Percentiles rank a stretch among this genome's conserved stretches.
Conservation (phyloP, 1,139 yeast genomes). For the Geotrichum phurueaensis region DNA sequence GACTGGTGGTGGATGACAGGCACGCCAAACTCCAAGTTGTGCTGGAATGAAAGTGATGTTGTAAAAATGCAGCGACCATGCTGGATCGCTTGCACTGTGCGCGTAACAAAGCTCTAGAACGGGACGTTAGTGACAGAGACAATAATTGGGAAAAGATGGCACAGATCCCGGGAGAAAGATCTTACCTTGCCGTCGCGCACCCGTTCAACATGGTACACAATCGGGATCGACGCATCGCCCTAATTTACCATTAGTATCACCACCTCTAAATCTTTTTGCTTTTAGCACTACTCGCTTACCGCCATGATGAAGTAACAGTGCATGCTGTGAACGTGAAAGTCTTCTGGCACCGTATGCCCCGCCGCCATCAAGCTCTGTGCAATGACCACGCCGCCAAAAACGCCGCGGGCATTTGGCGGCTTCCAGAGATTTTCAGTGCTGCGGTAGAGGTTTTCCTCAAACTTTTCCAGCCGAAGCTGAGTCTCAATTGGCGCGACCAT, state of each 20-base stretch:
- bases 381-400: slow-evolving; percentile 73
- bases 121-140: background rate
- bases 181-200: slow-evolving; percentile 52
- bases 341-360: slow-evolving; percentile 41
- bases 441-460: slow-evolving; percentile 33
- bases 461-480: slow-evolving; percentile 29
- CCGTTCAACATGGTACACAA: slow-evolving; percentile 53
- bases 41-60: slow-evolving; percentile 49
- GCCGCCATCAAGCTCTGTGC: slow-evolving; percentile 70
- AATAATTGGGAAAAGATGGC: too few species aligned
- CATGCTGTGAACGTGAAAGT: slow-evolving; percentile 45
- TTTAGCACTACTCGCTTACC: slow-evolving; percentile 15
- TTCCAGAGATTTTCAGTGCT: slow-evolving; percentile 36
- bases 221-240: slow-evolving; percentile 47
- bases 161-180: background rate
- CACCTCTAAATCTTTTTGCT: background rate
- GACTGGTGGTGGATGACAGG: slow-evolving; percentile 23
- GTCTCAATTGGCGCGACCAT: slow-evolving; percentile 24
- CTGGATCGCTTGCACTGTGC: slow-evolving; percentile 54
- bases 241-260: slow-evolving; percentile 32
- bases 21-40: slow-evolving; percentile 4
- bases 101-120: slow-evolving; percentile 44
- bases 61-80: slow-evolving; percentile 46
- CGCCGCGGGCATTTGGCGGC: slow-evolving; percentile 59
- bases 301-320: slow-evolving; percentile 48